Base-by-base conservation (phyloP, 768 basidiomycete genomes). In the Podaxis sp. region DNA sequence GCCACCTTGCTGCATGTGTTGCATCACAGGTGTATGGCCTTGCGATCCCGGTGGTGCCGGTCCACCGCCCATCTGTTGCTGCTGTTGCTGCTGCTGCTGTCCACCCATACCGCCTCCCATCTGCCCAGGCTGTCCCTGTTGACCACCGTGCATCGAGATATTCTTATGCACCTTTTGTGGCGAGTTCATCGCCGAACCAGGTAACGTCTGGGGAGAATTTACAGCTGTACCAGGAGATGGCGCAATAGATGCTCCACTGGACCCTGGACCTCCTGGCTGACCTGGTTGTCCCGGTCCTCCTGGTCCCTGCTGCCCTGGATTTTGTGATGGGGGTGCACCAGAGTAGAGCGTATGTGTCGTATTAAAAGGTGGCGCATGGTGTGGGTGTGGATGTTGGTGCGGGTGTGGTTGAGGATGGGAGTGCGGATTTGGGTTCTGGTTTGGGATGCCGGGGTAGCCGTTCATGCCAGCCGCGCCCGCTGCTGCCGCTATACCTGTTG, bases 111-210 rank as follows among this genome's bases (percentile, higher is more conserved):
- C 44, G 8, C 33, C 65, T 64, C 36, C 62, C 64, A 37, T 65
- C 59, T 63, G 66, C 8, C 55, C 59, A 24, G 65, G 70, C 41
- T 59, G 66, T 30, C 64, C 67, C 38, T 61, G 69, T 24, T 37
- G 54, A n/a, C 56, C 65, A 11, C 36, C 58, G 20, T 26, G 64
- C 44, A 26, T 20, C 20, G 80, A 82, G 64, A 84, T 81, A 54
- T 81, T 80, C 70, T 88, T 88, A 69, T 83, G 81, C 74, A 85
- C 84, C 74, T 90, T 90, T 73, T 80, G 81, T 12, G 84, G 84
- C 26, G 85, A 83, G 63, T 78, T 85, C 62, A 79, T 77, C 57
- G 80, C 81, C 58, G 86, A 83, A 41, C 78, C 71, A 1, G 83
- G 71, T 2, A 77, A 72, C 66, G 82, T 84, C 78, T 85, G 82